phyloP scores from a whole-genome alignment of 495 filamentous ascomycete species.

The Xylaria telfairii region DNA sequence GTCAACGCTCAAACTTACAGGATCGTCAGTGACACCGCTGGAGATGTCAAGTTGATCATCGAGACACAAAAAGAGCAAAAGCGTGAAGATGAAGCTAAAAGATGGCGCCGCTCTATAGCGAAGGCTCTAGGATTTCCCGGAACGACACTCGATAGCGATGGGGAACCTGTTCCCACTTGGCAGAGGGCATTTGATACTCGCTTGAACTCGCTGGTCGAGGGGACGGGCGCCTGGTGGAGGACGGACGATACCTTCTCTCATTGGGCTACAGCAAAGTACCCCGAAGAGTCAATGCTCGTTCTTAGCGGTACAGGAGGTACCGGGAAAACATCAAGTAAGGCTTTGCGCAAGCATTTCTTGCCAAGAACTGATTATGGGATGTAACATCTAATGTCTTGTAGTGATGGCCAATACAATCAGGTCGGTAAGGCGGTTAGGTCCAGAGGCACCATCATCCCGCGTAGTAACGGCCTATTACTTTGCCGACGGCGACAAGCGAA shows the following conservation, averaged over 20 bases:
- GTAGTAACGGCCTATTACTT: conserved; percentile 46
- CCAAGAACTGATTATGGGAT: too few relatives aligned
- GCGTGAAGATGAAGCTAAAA: conserved; percentile 44
- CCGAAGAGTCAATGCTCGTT: conserved; percentile 35
- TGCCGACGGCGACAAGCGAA: conserved; percentile 46
- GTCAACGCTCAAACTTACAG: conserved; percentile 47
- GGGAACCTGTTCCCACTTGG: conserved; percentile 45
- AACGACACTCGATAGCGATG: conserved; percentile 41
- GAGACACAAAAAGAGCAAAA: conserved; percentile 41
- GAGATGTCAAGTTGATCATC: conserved; percentile 42
- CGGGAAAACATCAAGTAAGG: conserved; percentile 43
- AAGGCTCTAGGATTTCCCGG: conserved; percentile 43
- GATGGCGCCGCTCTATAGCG: conserved; percentile 40
- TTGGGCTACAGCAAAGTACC: conserved; percentile 37
- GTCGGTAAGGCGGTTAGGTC: conserved; percentile 37
- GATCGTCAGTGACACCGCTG: conserved; percentile 43
- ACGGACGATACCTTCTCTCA: conserved; percentile 35
- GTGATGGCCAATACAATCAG: conserved; percentile 46
- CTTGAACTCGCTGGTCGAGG: conserved; percentile 41
- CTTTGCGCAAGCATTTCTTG: not conserved
- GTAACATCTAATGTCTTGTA: conserved; percentile 4
- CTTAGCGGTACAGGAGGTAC: conserved; percentile 44
- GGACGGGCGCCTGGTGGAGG: conserved; percentile 44
- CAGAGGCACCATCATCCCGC: conserved; percentile 39
- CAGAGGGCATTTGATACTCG: conserved; percentile 44